Conservation (phyloP, 2,329 filamentous ascomycete species). For the Paraphaeosphaeria sporulosa region DNA sequence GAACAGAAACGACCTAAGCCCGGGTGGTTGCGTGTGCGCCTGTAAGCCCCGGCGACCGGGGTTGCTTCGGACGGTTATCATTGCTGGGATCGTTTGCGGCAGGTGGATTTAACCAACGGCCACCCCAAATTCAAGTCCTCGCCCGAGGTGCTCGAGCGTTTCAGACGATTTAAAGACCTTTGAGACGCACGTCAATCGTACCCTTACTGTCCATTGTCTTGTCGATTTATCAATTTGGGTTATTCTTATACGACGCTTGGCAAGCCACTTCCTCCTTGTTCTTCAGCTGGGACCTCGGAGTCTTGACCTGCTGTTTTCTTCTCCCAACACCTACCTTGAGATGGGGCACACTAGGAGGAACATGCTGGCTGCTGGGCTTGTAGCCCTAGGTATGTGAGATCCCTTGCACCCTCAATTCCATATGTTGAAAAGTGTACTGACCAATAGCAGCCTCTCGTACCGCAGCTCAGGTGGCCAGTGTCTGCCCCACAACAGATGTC, state of each 20-base stretch:
- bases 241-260: slow-evolving; percentile 11
- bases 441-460: slow-evolving; percentile 30
- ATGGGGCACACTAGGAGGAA: slow-evolving; percentile 24
- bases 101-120: slow-evolving; percentile 1
- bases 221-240: not conserved
- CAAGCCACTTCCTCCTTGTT: slow-evolving; percentile 17
- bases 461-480: slow-evolving; percentile 41
- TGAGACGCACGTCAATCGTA: not conserved
- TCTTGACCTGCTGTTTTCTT: not conserved
- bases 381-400: slow-evolving; percentile 36
- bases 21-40: not conserved
- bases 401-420: not conserved
- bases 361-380: slow-evolving; percentile 28
- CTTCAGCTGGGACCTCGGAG: slow-evolving; percentile 1
- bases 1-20: not conserved
- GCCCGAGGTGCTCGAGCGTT: not conserved
- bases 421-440: slow-evolving; percentile 22
- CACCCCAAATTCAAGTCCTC: not conserved
- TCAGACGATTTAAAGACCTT: not conserved
- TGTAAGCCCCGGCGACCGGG: slow-evolving; percentile 6
- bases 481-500: slow-evolving; percentile 41
- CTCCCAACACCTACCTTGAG: slow-evolving; percentile 12
- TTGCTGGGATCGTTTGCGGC: not conserved
- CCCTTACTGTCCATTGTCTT: not conserved
- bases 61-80: not conserved